A percentile compares a stretch with the other conserved stretches of the same genome.
Evolutionary conservation across 768 basidiomycete genomes (phyloP).

Genomic region (Leccinellum luteum): DNA sequence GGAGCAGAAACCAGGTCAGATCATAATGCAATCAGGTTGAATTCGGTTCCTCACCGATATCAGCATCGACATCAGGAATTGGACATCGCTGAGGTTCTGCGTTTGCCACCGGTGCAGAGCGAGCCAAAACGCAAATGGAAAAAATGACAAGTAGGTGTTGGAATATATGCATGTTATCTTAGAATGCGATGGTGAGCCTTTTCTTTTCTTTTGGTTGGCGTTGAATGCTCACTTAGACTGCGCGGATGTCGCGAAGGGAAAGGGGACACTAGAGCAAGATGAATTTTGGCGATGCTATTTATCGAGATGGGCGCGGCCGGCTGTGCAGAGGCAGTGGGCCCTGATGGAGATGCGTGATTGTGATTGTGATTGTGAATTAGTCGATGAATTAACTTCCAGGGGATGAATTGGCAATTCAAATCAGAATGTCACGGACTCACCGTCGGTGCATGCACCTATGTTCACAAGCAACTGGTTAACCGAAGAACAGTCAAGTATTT

Average conservation of each 20-base stretch:
- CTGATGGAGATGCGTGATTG: neutral
- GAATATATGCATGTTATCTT: neutral
- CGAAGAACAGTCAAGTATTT: neutral
- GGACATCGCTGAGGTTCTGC: neutral
- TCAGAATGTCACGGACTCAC: neutral
- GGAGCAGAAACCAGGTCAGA: neutral
- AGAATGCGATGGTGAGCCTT: neutral
- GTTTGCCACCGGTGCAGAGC: neutral
- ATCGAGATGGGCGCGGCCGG: neutral
- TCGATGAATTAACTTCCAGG: neutral
- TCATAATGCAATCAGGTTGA: neutral
- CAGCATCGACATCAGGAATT: neutral
- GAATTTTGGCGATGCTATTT: neutral
- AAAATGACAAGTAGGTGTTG: neutral
- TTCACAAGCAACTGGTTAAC: neutral
- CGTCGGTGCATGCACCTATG: neutral
- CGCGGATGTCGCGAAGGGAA: neutral
- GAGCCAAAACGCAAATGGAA: neutral
- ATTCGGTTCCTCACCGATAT: neutral
- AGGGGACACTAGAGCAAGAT: neutral
- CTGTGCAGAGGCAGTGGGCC: neutral
- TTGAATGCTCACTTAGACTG: neutral
- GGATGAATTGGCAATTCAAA: neutral
- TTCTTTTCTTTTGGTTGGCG: neutral
- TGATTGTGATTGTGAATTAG: neutral